A percentile compares a stretch with the other conserved stretches of the same genome.
These are phyloP conservation scores for Hydnomerulius pinastri DNA, from an alignment of 768 basidiomycete genomes.

Conservation along the genomic window DNA sequence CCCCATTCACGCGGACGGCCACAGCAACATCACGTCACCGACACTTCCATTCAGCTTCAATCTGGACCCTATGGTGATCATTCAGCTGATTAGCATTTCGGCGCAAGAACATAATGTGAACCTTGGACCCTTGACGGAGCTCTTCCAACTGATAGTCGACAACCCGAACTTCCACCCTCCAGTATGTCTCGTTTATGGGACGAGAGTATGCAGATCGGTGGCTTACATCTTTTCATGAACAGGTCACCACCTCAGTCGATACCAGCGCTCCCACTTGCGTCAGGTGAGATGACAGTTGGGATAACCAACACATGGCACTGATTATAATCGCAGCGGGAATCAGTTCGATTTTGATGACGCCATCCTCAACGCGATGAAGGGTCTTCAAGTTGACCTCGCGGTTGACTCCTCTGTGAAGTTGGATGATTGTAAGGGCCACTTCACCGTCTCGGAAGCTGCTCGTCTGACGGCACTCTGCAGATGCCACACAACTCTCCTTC, in stretches of 20 bases:
- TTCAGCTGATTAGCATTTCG: conserved; percentile 51
- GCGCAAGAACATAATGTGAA: conserved; percentile 56
- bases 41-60: conserved; percentile 64
- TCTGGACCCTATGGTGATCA: conserved; percentile 60
- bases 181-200: conserved; percentile 32
- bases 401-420: conserved; percentile 57
- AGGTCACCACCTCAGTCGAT: conserved; percentile 61
- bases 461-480: conserved; percentile 34
- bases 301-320: conserved; percentile 1
- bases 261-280: conserved; percentile 55
- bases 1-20: conserved; percentile 62
- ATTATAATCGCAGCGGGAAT: conserved; percentile 46
- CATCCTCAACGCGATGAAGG: conserved; percentile 62
- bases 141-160: conserved; percentile 55
- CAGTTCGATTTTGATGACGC: conserved; percentile 64
- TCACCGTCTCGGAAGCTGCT: background rate
- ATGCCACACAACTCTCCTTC: conserved; percentile 57
- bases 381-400: conserved; percentile 57
- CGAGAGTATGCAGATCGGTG: background rate
- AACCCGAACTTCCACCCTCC: conserved; percentile 54
- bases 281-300: conserved; percentile 40
- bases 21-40: conserved; percentile 57
- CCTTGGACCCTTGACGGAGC: conserved; percentile 56
- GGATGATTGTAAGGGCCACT: conserved; percentile 58
- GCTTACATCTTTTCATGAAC: background rate